These are phyloP conservation scores for Orychophragmus violaceus DNA, from an alignment of 345 rosid species.

Conservation along the genomic window DNA sequence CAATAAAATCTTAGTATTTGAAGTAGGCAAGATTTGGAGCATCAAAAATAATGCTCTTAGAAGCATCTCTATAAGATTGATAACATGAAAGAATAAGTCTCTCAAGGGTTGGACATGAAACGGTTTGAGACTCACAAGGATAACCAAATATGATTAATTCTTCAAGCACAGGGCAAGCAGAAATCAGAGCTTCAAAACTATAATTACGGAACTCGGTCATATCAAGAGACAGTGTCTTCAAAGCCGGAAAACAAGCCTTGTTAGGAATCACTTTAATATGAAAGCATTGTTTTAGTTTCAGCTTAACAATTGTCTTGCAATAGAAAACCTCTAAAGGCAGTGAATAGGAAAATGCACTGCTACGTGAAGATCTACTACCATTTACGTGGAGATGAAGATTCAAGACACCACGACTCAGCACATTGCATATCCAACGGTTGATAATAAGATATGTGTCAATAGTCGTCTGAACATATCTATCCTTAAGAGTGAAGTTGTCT, in stretches of 20 bases:
- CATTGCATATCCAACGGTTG: background rate
- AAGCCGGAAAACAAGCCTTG: background rate
- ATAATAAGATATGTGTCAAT: background rate
- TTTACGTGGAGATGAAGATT: background rate
- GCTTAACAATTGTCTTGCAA: background rate
- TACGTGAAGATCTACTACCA: background rate
- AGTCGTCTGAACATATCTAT: background rate
- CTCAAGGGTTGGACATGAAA: background rate
- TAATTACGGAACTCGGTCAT: accelerated
- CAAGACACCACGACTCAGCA: background rate
- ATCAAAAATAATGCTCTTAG: background rate
- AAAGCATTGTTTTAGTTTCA: background rate
- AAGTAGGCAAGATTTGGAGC: background rate
- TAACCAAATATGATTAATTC: background rate
- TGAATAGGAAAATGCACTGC: no score
- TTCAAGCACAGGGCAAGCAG: background rate
- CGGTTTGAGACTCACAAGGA: background rate
- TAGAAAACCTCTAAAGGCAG: background rate
- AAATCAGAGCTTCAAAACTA: background rate
- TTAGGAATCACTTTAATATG: background rate
- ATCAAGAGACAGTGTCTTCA: background rate
- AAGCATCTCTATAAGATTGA: no score
- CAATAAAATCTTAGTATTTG: background rate
- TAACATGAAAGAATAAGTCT: background rate
- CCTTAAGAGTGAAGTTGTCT: background rate